These are phyloP conservation scores for Fusarium proliferatum DNA, from an alignment of 2,329 filamentous ascomycete genomes.

Conservation along the genomic window DNA sequence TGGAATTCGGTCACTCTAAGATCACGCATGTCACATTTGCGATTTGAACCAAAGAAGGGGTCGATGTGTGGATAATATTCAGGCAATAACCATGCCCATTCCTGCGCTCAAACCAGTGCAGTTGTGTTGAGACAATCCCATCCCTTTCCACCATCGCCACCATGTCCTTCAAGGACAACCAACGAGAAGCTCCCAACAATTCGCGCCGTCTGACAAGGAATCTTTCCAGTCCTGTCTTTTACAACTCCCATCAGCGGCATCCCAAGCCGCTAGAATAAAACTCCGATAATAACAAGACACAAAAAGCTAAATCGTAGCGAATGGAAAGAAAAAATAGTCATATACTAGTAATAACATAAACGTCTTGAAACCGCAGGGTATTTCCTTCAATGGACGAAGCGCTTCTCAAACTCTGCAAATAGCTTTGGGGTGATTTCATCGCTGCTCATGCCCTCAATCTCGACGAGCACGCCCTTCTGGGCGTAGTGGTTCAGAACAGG, in stretches of 20 bases:
- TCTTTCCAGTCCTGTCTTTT: slow-evolving; percentile 24
- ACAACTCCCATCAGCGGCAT: slow-evolving; percentile 39
- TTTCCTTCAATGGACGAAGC: slow-evolving; percentile 64
- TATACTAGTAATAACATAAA: slow-evolving; percentile 18
- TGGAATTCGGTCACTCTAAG: slow-evolving; percentile 2
- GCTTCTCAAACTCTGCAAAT: slow-evolving; percentile 81
- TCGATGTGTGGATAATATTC: slow-evolving; percentile 31
- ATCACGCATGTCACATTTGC: not conserved
- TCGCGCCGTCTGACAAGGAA: slow-evolving; percentile 17
- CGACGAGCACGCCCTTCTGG: slow-evolving; percentile 83
- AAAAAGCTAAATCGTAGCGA: slow-evolving; percentile 9
- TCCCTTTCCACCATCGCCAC: slow-evolving; percentile 19
- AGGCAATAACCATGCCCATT: slow-evolving; percentile 4
- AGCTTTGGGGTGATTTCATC: slow-evolving; percentile 96
- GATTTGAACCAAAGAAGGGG: slow-evolving; percentile 16
- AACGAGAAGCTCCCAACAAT: slow-evolving; percentile 17
- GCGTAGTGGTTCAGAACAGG: slow-evolving; percentile 91
- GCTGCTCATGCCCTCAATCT: slow-evolving; percentile 87
- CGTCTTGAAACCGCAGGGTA: slow-evolving; percentile 22
- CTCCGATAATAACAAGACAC: slow-evolving; percentile 28
- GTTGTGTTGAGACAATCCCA: not conserved
- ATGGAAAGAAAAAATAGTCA: slow-evolving; percentile 18
- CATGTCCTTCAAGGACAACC: slow-evolving; percentile 14
- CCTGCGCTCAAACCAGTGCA: slow-evolving; percentile 1
- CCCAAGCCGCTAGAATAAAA: slow-evolving; percentile 36